These are phyloP conservation scores for Globisporangium lucens DNA, from an alignment of 352 stramenopile genomes.

Conservation along the genomic window DNA sequence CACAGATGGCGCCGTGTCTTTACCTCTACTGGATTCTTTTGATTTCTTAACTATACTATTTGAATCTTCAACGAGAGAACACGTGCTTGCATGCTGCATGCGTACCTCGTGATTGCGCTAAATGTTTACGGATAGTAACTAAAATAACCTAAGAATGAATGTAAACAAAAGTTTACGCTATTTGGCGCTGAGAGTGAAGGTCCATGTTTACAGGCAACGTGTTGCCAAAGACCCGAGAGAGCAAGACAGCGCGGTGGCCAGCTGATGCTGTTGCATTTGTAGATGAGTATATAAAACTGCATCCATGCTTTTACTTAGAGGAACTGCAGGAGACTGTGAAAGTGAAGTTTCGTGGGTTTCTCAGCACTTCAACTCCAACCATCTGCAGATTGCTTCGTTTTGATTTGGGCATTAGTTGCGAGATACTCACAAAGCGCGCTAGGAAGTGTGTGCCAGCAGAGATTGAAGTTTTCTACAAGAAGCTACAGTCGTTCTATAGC, in stretches of 20 bases:
- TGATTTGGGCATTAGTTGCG: not conserved
- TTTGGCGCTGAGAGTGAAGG: no score
- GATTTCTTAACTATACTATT: no score
- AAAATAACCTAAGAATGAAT: no score
- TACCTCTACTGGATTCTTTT: no score
- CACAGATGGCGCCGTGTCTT: no score
- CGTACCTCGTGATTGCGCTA: no score
- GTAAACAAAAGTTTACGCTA: no score
- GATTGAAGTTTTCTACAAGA: constrained; percentile 1
- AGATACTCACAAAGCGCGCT: not conserved
- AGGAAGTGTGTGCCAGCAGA: not conserved
- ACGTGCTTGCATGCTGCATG: no score
- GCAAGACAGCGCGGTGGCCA: not conserved
- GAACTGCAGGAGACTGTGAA: not conserved
- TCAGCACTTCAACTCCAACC: not conserved
- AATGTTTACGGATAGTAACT: no score
- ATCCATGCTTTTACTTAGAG: constrained; percentile 1
- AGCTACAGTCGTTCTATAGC: not conserved
- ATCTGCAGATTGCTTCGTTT: not conserved
- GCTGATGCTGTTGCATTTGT: not conserved
- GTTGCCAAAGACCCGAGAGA: not conserved
- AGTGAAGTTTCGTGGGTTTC: not conserved
- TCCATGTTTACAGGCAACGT: no score
- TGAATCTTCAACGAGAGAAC: no score
- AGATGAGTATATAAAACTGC: not conserved